Evolutionary conservation across 805 yeast genomes (phyloP).

Genomic region (Grigorovia transvaalensis): DNA sequence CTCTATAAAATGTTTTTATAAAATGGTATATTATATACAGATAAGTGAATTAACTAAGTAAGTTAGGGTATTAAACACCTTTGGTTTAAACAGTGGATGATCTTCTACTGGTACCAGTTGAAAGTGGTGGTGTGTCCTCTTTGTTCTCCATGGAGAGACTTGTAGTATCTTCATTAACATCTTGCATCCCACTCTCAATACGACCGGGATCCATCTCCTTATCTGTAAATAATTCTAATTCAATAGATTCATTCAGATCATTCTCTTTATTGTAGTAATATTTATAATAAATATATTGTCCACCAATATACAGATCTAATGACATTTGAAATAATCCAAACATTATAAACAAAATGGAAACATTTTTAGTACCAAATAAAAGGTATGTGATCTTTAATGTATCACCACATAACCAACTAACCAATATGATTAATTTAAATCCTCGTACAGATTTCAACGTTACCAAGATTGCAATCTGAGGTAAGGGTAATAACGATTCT

Average conservation of each 20-base stretch:
- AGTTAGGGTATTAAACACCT: too few relatives aligned
- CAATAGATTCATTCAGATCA: conserved; percentile 2
- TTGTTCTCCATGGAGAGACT: conserved; percentile 2
- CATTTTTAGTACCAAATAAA: conserved; percentile 63
- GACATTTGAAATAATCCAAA: conserved; percentile 74
- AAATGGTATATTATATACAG: too few relatives aligned
- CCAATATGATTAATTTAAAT: conserved; percentile 60
- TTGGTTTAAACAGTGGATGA: conserved; percentile 2
- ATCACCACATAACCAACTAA: conserved; percentile 89
- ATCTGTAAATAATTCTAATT: conserved; percentile 1
- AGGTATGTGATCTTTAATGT: conserved; percentile 64
- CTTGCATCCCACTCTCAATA: neutral
- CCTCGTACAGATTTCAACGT: conserved; percentile 63
- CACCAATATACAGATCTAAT: conserved; percentile 62
- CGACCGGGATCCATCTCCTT: neutral
- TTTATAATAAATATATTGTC: conserved; percentile 59
- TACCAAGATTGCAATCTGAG: conserved; percentile 62
- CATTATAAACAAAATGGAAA: conserved; percentile 51
- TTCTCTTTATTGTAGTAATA: conserved; percentile 26
- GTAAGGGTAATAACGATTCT: conserved; percentile 65
- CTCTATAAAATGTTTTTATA: too few relatives aligned
- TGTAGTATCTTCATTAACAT: neutral
- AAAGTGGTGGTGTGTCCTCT: conserved; percentile 4
- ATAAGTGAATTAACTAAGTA: too few relatives aligned
- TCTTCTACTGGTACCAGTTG: neutral